Percentiles rank a stretch among this genome's conserved stretches.
Evolutionary conservation across 768 basidiomycete species (phyloP).

Genomic region (Mycena rebaudengoi): DNA sequence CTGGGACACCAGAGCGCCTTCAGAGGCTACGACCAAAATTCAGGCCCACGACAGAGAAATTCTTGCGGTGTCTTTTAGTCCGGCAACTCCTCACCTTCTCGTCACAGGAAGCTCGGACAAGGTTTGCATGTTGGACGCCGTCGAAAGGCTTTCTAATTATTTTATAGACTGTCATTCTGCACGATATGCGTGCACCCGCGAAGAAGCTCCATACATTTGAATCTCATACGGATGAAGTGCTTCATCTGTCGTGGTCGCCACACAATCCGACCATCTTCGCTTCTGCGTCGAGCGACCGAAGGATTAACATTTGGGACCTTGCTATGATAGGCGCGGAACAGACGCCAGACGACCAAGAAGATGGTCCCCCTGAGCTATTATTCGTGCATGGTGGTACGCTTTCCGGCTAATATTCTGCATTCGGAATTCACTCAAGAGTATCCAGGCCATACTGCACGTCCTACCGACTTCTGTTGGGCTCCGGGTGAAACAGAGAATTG

Average conservation of each 20-base stretch:
- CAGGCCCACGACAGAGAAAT: constrained; percentile 94
- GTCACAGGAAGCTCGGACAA: constrained; percentile 96
- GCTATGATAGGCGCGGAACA: constrained; percentile 93
- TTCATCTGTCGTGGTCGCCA: constrained; percentile 96
- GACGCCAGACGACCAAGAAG: constrained; percentile 97
- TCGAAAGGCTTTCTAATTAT: neutral
- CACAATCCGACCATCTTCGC: constrained; percentile 93
- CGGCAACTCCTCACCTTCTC: constrained; percentile 78
- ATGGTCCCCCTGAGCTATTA: constrained; percentile 95
- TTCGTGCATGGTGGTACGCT: constrained; percentile 94
- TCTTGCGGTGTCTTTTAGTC: constrained; percentile 90
- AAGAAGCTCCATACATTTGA: constrained; percentile 91
- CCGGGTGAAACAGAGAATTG: constrained; percentile 82
- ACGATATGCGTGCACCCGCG: constrained; percentile 81
- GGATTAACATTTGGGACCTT: constrained; percentile 96
- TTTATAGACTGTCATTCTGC: constrained; percentile 82
- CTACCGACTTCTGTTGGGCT: constrained; percentile 97
- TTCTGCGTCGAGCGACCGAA: constrained; percentile 91
- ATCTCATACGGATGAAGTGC: constrained; percentile 93
- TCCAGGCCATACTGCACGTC: constrained; percentile 87
- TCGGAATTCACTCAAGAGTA: constrained; percentile 9
- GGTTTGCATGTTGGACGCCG: constrained; percentile 47
- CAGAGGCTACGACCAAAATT: constrained; percentile 72
- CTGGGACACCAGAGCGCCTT: constrained; percentile 89
- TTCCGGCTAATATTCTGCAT: constrained; percentile 24